Base-by-base conservation (phyloP, 768 basidiomycete genomes). In the Jaapia argillacea region DNA sequence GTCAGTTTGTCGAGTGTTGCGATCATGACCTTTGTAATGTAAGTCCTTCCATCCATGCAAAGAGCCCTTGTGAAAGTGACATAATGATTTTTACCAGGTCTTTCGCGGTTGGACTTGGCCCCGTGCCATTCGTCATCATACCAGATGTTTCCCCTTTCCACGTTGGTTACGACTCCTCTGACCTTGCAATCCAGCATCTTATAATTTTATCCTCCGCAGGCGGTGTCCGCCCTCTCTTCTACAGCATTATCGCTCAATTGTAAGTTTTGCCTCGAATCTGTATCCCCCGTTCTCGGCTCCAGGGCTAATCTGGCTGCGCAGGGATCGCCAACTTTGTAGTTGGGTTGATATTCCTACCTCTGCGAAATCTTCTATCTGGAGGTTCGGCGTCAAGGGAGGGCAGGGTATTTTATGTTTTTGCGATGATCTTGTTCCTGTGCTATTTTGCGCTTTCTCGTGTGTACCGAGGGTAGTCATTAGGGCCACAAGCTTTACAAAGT, bases 51-150 rank as follows among this genome's bases (percentile, higher is more conserved):
- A 10, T 10, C 10, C 10, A 10, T 10, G 37, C 21, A 7, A 7
- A 13, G 10, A 10, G 7, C 20, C 37, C 13, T 38, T 6, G 21
- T 12, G 10, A 22, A 7, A 22, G 13, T 38, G 37, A 38, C 10
- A 10, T 12, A 38, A 45, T 27, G 47, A 26, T 4, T 28, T 26
- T 38, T 45, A 27, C 40, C 45, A 87, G 86, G 62, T 85, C 87
- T 1, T 97, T 93, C 60, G 87, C 92, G 1, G 63, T 85, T 25
- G 94, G 93, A 2, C 70, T 97, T 14, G 94, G 94, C 1, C 92
- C 94, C 2, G 66, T 97, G 25, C 93, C 94, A 0, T 98, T 92
- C 56, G 79, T 98, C 28, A 81, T 97, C 60, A 80, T 94, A 24
- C 80, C 91, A 13, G 92, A 97, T 56, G 78, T 96, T 18, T 83